These are phyloP conservation scores for Trichosanthes truncata DNA, from an alignment of 306 rosid species.

Conservation along the genomic window DNA sequence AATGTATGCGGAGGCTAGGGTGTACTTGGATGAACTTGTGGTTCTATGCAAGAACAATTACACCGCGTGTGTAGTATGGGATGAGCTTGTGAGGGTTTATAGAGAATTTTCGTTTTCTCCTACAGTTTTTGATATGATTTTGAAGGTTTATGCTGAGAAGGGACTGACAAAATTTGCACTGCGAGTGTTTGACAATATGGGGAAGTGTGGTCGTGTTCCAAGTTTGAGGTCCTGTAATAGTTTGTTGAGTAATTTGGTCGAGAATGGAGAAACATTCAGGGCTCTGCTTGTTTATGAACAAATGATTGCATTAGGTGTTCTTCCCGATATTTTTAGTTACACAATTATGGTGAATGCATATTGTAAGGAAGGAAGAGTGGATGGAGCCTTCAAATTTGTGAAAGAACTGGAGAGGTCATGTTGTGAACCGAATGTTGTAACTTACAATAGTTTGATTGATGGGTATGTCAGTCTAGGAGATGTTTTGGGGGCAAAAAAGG, in stretches of 20 bases:
- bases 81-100: conserved; percentile 35
- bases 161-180: conserved; percentile 54
- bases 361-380: conserved; percentile 47
- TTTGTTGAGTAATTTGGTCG: conserved; percentile 53
- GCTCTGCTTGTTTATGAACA: conserved; percentile 57
- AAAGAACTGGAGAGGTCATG: conserved; percentile 51
- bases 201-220: conserved; percentile 38
- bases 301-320: conserved; percentile 34
- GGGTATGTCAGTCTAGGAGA: conserved; percentile 54
- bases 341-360: conserved; percentile 56
- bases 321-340: conserved; percentile 52
- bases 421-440: conserved; percentile 45
- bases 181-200: conserved; percentile 68
- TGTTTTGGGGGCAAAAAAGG: conserved; percentile 34
- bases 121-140: conserved; percentile 54
- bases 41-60: conserved; percentile 35
- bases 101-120: conserved; percentile 46
- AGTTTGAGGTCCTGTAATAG: conserved; percentile 65
- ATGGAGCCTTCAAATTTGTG: conserved; percentile 29
- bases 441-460: conserved; percentile 60
- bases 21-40: conserved; percentile 29
- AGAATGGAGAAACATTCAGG: conserved; percentile 17
- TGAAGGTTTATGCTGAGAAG: conserved; percentile 47
- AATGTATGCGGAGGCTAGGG: conserved; percentile 42
- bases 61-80: conserved; percentile 27